Conservation (phyloP, 345 rosid species). For the Lumnitzera racemosa region DNA sequence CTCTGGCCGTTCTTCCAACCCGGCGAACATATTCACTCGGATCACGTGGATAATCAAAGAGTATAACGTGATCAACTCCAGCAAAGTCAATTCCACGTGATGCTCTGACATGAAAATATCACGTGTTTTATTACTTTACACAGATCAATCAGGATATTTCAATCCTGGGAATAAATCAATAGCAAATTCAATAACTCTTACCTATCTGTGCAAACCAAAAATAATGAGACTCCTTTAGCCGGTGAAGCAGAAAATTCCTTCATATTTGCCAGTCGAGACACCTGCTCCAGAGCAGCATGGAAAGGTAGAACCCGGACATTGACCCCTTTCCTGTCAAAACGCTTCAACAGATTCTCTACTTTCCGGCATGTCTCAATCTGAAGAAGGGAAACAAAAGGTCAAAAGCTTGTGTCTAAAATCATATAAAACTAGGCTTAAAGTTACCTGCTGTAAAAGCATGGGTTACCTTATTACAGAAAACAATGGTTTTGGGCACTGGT, state of each 20-base stretch:
- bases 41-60: slow-evolving; percentile 84
- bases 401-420: background rate
- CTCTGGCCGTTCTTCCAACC: slow-evolving; percentile 96
- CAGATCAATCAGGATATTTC: no score
- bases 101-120: slow-evolving; percentile 42
- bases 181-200: slow-evolving; percentile 12
- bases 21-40: slow-evolving; percentile 93
- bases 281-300: slow-evolving; percentile 83
- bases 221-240: slow-evolving; percentile 33
- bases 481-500: slow-evolving; percentile 64
- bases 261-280: slow-evolving; percentile 59
- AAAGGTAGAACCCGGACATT: slow-evolving; percentile 56
- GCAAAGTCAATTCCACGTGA: slow-evolving; percentile 82
- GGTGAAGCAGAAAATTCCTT: slow-evolving; percentile 53
- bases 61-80: slow-evolving; percentile 77
- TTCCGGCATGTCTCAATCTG: slow-evolving; percentile 97
- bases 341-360: slow-evolving; percentile 78
- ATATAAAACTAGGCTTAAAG: background rate
- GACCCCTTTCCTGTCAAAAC: slow-evolving; percentile 59
- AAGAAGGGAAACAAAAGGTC: slow-evolving; percentile 1
- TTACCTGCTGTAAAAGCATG: background rate
- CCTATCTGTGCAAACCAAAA: slow-evolving; percentile 90
- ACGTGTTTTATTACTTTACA: no score
- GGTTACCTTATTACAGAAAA: slow-evolving; percentile 83
- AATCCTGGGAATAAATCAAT: no score